phyloP scores from a whole-genome alignment of 2,329 filamentous ascomycete genomes.

The Ilyonectria destructans region DNA sequence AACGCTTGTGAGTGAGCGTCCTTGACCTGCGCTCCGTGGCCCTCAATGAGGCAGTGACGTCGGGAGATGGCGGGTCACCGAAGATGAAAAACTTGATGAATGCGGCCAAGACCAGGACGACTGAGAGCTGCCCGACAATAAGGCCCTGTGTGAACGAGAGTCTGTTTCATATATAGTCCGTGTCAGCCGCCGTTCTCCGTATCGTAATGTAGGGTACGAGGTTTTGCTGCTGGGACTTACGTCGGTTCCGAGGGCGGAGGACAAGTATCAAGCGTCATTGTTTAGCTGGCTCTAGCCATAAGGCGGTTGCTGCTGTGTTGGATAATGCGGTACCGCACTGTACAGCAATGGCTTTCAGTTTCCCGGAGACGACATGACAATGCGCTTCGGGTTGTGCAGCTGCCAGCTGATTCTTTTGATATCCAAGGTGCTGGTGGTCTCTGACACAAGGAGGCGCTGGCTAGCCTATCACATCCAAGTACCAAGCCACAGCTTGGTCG shows the following conservation, averaged over 20 bases:
- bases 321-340: conserved; percentile 1
- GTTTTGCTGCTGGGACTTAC: conserved; percentile 55
- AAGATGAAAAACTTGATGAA: conserved; percentile 99
- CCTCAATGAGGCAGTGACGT: conserved; percentile 82
- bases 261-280: conserved; percentile 61
- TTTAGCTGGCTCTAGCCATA: conserved; percentile 17
- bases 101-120: conserved; percentile 90
- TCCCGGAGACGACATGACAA: conserved; percentile 18
- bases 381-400: background rate
- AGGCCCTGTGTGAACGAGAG: conserved; percentile 95
- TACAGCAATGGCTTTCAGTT: conserved; percentile 3
- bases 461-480: conserved; percentile 15
- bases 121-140: conserved; percentile 92
- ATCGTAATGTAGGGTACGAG: conserved; percentile 25
- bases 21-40: conserved; percentile 82
- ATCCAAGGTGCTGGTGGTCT: background rate
- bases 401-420: conserved; percentile 9
- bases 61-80: conserved; percentile 89
- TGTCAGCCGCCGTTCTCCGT: conserved; percentile 28
- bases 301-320: background rate
- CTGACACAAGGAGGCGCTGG: background rate
- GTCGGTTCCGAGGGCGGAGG: conserved; percentile 62
- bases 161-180: conserved; percentile 58
- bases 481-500: background rate
- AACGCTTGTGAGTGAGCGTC: conserved; percentile 83